Conservation (phyloP, 2,329 filamentous ascomycete species). For the Calcarisporium arbuscula region DNA sequence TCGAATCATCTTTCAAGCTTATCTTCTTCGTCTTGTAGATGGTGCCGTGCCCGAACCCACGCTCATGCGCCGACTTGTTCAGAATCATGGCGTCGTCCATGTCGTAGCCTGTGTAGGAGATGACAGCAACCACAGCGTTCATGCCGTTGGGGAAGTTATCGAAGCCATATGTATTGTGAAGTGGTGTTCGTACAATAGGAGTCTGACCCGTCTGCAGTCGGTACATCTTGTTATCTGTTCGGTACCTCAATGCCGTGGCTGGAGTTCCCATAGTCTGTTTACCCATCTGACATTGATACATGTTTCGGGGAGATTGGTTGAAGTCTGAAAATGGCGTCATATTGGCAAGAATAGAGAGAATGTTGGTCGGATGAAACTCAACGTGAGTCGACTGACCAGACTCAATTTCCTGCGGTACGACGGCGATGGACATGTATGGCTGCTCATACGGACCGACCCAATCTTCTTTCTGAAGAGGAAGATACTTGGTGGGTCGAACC, state of each 20-base stretch:
- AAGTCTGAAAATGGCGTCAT: conserved; percentile 99
- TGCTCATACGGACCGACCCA: conserved; percentile 92
- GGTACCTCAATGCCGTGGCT: conserved; percentile 73
- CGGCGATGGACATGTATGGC: conserved; percentile 96
- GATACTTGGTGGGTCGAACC: conserved; percentile 86
- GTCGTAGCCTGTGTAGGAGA: conserved; percentile 98
- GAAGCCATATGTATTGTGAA: conserved; percentile 93
- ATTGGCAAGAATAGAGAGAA: conserved; percentile 94
- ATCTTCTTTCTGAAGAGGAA: conserved; percentile 79
- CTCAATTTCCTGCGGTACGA: conserved; percentile 77
- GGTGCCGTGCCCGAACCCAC: conserved; percentile 90
- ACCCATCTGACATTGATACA: conserved; percentile 99
- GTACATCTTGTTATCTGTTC: conserved; percentile 97
- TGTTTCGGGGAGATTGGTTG: conserved; percentile 97
- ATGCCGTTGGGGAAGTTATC: conserved; percentile 98
- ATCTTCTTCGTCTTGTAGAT: conserved; percentile 98
- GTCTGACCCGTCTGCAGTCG: conserved; percentile 93
- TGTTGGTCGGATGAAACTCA: conserved; percentile 90
- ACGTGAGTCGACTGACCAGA: conserved; percentile 91
- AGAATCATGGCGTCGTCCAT: conserved; percentile 99
- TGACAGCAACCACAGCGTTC: conserved; percentile 93
- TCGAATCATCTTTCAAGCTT: conserved; percentile 72
- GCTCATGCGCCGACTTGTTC: conserved; percentile 94
- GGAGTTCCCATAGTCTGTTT: conserved; percentile 99
- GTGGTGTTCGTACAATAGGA: conserved; percentile 81